phyloP scores from a whole-genome alignment of 352 stramenopile species.

The Pythium coloratum region DNA sequence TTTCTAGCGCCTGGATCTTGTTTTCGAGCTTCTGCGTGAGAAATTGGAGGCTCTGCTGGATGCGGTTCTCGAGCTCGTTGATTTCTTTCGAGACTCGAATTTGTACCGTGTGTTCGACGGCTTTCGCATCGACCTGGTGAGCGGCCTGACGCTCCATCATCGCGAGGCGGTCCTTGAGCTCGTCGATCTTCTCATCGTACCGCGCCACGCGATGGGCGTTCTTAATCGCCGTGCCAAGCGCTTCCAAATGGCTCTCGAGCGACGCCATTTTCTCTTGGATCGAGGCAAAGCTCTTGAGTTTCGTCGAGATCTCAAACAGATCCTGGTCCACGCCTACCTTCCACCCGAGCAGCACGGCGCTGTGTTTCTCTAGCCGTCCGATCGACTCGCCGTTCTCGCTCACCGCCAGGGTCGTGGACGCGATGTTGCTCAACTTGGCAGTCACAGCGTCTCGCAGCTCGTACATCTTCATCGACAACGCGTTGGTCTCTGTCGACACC shows the following conservation, averaged over 20 bases:
- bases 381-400: slow-evolving; percentile 57
- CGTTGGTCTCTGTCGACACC: slow-evolving; percentile 43
- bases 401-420: slow-evolving; percentile 35
- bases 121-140: slow-evolving; percentile 58
- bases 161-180: slow-evolving; percentile 52
- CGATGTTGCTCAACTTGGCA: slow-evolving; percentile 31
- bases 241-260: slow-evolving; percentile 64
- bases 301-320: slow-evolving; percentile 49
- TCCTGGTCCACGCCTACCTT: slow-evolving; percentile 68
- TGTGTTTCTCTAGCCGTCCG: slow-evolving; percentile 71
- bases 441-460: slow-evolving; percentile 52
- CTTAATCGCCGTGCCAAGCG: slow-evolving; percentile 38
- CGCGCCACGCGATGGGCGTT: slow-evolving; percentile 38
- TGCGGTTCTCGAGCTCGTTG: slow-evolving; percentile 67
- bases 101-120: slow-evolving; percentile 63
- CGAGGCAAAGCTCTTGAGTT: slow-evolving; percentile 52
- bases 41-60: slow-evolving; percentile 54
- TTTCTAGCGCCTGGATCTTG: slow-evolving; percentile 60
- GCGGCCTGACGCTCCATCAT: slow-evolving; percentile 53
- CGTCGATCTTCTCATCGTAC: slow-evolving; percentile 59
- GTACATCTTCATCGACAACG: slow-evolving; percentile 43
- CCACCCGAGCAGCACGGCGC: slow-evolving; percentile 55
- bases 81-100: slow-evolving; percentile 69
- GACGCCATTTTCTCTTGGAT: slow-evolving; percentile 55
- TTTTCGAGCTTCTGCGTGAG: slow-evolving; percentile 70